Evolutionary conservation across 306 rosid genomes (phyloP).

Genomic region (Glycine latifolia): DNA sequence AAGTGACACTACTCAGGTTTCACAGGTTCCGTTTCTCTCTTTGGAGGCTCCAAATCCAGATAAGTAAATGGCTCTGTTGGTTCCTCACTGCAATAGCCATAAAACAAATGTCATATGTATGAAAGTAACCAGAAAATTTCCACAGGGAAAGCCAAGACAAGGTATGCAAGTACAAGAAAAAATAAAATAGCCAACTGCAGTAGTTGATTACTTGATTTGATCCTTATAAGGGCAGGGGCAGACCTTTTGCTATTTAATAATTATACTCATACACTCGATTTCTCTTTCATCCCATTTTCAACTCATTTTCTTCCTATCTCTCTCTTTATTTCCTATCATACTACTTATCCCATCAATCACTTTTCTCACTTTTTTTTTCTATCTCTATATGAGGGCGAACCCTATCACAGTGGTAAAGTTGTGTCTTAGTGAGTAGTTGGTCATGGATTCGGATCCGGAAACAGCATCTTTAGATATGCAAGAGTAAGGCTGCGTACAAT

Average conservation of each 20-base stretch:
- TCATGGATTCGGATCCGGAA: too few relatives aligned
- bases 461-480: too few relatives aligned
- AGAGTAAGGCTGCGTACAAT: too few relatives aligned
- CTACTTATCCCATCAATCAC: too few relatives aligned
- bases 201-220: slow-evolving; percentile 8
- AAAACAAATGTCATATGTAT: slow-evolving; percentile 33
- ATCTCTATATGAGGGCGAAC: too few relatives aligned
- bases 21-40: slow-evolving; percentile 64
- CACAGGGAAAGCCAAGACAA: slow-evolving; percentile 12
- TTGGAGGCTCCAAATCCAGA: slow-evolving; percentile 79
- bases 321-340: too few relatives aligned
- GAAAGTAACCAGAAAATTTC: background rate
- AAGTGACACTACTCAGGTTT: slow-evolving; percentile 61
- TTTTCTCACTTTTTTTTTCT: too few relatives aligned
- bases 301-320: background rate
- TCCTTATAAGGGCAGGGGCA: background rate
- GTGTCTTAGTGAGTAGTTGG: too few relatives aligned
- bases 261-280: background rate
- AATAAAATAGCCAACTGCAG: slow-evolving; percentile 21
- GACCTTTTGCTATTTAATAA: background rate
- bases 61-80: slow-evolving; percentile 85
- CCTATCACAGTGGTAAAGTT: too few relatives aligned
- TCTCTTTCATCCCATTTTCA: background rate
- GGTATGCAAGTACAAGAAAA: background rate
- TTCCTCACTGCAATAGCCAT: slow-evolving; percentile 77